Conservation (phyloP, 805 yeast genomes). For the Candida silvatica region DNA sequence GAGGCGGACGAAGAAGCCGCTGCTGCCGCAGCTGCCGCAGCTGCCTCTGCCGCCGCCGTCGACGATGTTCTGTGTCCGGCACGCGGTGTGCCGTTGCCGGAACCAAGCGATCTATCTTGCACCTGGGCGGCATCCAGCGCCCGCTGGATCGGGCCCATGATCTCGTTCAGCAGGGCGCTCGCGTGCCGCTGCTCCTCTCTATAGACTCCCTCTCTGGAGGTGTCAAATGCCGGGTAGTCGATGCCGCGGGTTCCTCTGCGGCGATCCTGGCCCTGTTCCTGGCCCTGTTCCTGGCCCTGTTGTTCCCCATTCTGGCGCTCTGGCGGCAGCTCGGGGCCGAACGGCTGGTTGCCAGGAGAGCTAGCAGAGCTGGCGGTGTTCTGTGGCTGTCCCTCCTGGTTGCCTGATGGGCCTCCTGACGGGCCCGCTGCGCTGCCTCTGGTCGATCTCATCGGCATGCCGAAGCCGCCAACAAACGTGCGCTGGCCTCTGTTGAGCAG, state of each 20-base stretch:
- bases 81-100: neutral
- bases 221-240: slow-evolving; percentile 29
- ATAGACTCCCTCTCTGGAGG: slow-evolving; percentile 23
- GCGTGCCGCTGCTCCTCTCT: slow-evolving; percentile 15
- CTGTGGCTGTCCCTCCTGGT: neutral
- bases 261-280: no score
- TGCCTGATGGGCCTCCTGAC: no score
- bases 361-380: slow-evolving; percentile 1
- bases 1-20: neutral
- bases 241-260: slow-evolving; percentile 21
- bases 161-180: slow-evolving; percentile 13
- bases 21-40: neutral
- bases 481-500: slow-evolving; percentile 2
- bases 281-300: no score
- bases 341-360: no score
- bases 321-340: no score
- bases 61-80: neutral
- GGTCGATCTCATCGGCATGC: neutral
- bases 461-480: neutral
- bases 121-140: slow-evolving; percentile 8
- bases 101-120: neutral
- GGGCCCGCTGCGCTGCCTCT: no score
- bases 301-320: no score
- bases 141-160: slow-evolving; percentile 18
- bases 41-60: neutral